Evolutionary conservation across 2,329 filamentous ascomycete genomes (phyloP).

Genomic region (Phaeosphaeriaceae sp.): DNA sequence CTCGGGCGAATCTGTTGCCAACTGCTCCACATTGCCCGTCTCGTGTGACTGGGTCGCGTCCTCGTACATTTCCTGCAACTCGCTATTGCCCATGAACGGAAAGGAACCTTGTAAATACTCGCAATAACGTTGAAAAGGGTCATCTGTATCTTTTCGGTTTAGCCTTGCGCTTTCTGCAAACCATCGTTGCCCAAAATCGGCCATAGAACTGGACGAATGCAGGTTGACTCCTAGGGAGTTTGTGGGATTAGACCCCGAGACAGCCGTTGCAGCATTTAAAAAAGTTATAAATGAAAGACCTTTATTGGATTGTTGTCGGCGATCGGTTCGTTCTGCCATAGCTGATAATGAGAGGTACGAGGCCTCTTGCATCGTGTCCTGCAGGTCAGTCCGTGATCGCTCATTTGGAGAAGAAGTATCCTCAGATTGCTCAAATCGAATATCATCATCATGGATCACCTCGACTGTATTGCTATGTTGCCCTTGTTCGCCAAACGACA

Average conservation of each 20-base stretch:
- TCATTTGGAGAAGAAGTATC: neutral
- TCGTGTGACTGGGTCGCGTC: neutral
- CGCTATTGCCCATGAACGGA: slow-evolving; percentile 1
- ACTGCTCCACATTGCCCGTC: neutral
- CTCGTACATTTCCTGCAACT: neutral
- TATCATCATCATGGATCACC: neutral
- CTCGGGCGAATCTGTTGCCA: slow-evolving; percentile 3
- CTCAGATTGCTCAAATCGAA: neutral
- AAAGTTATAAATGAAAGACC: slow-evolving; percentile 12
- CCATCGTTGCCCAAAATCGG: neutral
- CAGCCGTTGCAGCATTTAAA: slow-evolving; percentile 8
- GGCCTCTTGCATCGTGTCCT: slow-evolving; percentile 17
- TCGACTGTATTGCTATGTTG: neutral
- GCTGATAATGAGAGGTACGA: slow-evolving; percentile 18
- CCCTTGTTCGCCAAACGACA: no score
- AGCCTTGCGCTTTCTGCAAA: neutral
- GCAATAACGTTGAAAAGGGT: neutral
- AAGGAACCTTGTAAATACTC: neutral
- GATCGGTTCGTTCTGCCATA: slow-evolving; percentile 20
- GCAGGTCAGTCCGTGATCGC: slow-evolving; percentile 6
- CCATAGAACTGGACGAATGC: neutral
- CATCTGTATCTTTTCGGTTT: neutral
- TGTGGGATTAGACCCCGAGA: slow-evolving; percentile 5
- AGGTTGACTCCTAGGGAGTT: neutral
- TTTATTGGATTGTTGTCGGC: slow-evolving; percentile 1